Percentiles rank a stretch among this genome's conserved stretches.
Evolutionary conservation across 2,329 filamentous ascomycete genomes (phyloP).

Genomic region (Penicillium griseofulvum): DNA sequence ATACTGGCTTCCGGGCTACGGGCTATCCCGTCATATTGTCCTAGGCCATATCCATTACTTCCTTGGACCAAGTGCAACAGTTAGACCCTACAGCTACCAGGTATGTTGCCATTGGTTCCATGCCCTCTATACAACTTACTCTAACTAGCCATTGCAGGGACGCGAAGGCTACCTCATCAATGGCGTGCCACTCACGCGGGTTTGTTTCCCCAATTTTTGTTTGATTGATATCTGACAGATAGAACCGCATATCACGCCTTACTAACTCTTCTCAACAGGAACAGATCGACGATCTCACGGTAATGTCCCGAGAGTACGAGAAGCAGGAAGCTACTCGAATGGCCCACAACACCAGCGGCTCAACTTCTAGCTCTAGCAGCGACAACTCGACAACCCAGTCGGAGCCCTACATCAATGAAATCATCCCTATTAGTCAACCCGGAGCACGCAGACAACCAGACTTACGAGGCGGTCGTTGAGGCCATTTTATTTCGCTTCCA

Average conservation of each 20-base stretch:
- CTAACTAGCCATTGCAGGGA: conserved; percentile 38
- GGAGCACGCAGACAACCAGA: conserved; percentile 32
- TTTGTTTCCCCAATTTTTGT: conserved; percentile 20
- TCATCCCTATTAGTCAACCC: conserved; percentile 37
- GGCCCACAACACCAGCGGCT: conserved; percentile 27
- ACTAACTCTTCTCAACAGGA: conserved; percentile 33
- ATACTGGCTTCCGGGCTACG: conserved; percentile 51
- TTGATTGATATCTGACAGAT: background rate
- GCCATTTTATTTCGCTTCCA: background rate
- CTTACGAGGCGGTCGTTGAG: conserved; percentile 27
- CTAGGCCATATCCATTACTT: conserved; percentile 50
- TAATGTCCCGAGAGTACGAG: conserved; percentile 50
- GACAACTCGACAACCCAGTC: conserved; percentile 10
- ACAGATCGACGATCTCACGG: conserved; percentile 51
- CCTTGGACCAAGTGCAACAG: conserved; percentile 47
- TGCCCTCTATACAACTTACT: conserved; percentile 11
- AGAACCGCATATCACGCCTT: background rate
- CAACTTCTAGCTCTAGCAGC: conserved; percentile 1
- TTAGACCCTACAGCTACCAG: conserved; percentile 49
- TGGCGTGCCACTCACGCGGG: conserved; percentile 48
- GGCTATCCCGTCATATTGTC: conserved; percentile 50
- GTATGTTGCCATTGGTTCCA: conserved; percentile 28
- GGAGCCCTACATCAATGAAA: conserved; percentile 46
- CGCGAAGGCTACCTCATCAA: conserved; percentile 51
- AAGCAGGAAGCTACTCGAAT: conserved; percentile 48